These are phyloP conservation scores for Coelastrella sp. DNA, from an alignment of 139 green algal species.

Conservation along the genomic window DNA sequence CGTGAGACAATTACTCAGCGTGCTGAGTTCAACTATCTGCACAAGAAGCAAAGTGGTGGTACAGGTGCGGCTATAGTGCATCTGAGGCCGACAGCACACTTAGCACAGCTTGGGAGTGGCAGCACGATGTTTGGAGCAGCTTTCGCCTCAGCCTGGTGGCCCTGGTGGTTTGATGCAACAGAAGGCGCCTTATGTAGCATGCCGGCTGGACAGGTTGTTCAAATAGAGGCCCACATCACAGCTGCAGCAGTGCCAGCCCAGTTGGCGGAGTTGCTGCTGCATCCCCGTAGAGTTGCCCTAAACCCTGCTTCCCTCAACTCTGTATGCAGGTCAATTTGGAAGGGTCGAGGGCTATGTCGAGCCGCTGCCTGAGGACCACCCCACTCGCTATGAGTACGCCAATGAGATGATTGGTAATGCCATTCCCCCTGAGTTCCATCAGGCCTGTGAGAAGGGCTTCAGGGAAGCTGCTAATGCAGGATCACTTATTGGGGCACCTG, in stretches of 20 bases:
- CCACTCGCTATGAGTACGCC: conserved; percentile 76
- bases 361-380: conserved; percentile 66
- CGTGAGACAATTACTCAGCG: conserved; percentile 90
- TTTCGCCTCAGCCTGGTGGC: too few species aligned
- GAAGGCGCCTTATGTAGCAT: too few species aligned
- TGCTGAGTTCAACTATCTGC: conserved; percentile 96
- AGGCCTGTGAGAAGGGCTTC: conserved; percentile 94
- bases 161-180: too few species aligned
- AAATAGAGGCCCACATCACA: too few species aligned
- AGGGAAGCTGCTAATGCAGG: conserved; percentile 90
- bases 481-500: conserved; percentile 88
- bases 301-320: background rate
- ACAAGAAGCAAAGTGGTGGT: conserved; percentile 98
- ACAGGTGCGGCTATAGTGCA: background rate
- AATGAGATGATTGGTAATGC: conserved; percentile 90
- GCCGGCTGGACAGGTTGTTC: too few species aligned
- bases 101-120: too few species aligned
- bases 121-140: too few species aligned
- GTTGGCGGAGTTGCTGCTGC: background rate
- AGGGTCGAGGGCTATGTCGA: conserved; percentile 83
- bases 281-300: background rate
- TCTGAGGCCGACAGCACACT: too few species aligned
- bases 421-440: conserved; percentile 90
- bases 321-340: conserved; percentile 82
- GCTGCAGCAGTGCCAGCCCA: too few species aligned